Evolutionary conservation across 352 stramenopile genomes (phyloP).

Genomic region (Phytophthora kernoviae): DNA sequence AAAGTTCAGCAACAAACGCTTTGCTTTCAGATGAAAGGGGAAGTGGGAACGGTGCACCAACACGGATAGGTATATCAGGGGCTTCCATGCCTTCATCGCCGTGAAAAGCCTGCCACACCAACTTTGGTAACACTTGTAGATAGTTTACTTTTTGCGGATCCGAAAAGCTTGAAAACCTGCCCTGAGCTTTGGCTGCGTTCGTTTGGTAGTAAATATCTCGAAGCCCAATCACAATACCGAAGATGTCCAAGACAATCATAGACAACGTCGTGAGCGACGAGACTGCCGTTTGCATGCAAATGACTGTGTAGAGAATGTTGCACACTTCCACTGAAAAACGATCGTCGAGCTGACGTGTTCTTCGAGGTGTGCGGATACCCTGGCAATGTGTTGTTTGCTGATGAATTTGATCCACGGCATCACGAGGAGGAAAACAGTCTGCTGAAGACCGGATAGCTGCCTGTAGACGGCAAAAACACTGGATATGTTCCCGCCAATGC

Average conservation of each 20-base stretch:
- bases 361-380: slow-evolving; percentile 13
- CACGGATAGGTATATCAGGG: slow-evolving; percentile 20
- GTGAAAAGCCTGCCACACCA: slow-evolving; percentile 13
- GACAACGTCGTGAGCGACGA: slow-evolving; percentile 17
- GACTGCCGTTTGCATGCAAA: slow-evolving; percentile 34
- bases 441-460: slow-evolving; percentile 12
- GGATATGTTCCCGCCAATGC: slow-evolving; percentile 22
- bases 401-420: slow-evolving; percentile 24
- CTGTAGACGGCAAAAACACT: slow-evolving; percentile 23
- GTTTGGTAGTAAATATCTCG: slow-evolving; percentile 18
- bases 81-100: slow-evolving; percentile 3
- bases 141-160: neutral
- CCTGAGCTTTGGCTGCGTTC: neutral
- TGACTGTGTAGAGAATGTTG: slow-evolving; percentile 33
- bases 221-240: slow-evolving; percentile 13
- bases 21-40: slow-evolving; percentile 10
- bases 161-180: neutral
- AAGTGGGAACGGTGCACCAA: slow-evolving; percentile 13
- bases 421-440: slow-evolving; percentile 21
- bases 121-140: neutral
- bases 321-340: slow-evolving; percentile 41
- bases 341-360: slow-evolving; percentile 27
- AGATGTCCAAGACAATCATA: slow-evolving; percentile 22
- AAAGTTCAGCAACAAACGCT: neutral
- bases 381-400: slow-evolving; percentile 26